These are phyloP conservation scores for Amauroascus niger DNA, from an alignment of 2,329 filamentous ascomycete species.

Conservation along the genomic window DNA sequence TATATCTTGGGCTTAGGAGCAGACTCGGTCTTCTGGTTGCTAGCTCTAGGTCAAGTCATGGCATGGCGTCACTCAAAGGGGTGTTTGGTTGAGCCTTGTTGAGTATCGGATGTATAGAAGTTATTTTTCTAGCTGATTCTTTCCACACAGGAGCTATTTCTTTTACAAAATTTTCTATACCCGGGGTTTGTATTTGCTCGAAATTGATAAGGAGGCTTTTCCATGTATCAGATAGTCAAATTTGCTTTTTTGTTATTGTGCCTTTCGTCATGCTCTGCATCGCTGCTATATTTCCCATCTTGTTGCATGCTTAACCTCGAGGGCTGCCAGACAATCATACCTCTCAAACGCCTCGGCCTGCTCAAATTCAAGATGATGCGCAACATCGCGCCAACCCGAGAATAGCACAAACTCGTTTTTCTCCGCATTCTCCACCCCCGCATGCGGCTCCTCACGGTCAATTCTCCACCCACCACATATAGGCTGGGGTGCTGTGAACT, in stretches of 20 bases:
- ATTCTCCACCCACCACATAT: slow-evolving; percentile 35
- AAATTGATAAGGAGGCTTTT: neutral
- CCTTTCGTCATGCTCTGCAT: neutral
- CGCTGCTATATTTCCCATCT: slow-evolving; percentile 11
- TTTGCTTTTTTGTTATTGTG: too few relatives aligned
- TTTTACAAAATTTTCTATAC: neutral
- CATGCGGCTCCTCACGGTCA: slow-evolving; percentile 25
- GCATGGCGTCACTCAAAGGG: neutral
- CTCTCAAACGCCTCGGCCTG: slow-evolving; percentile 27
- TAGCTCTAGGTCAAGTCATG: neutral
- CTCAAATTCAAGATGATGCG: slow-evolving; percentile 30
- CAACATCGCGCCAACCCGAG: slow-evolving; percentile 31
- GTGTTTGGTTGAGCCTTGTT: neutral
- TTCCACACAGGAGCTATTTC: neutral
- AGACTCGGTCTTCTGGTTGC: neutral
- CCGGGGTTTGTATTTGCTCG: neutral
- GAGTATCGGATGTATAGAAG: neutral
- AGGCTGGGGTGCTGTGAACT: slow-evolving; percentile 17
- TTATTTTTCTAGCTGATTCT: neutral
- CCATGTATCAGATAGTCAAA: neutral
- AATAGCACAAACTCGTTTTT: slow-evolving; percentile 39
- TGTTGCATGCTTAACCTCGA: slow-evolving; percentile 21
- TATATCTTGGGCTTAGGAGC: neutral
- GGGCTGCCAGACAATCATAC: slow-evolving; percentile 20
- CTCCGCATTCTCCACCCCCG: neutral